A percentile compares a stretch with the other conserved stretches of the same genome.
Conservation (phyloP, 306 rosid genomes). For the Chamaecrista fasciculata region DNA sequence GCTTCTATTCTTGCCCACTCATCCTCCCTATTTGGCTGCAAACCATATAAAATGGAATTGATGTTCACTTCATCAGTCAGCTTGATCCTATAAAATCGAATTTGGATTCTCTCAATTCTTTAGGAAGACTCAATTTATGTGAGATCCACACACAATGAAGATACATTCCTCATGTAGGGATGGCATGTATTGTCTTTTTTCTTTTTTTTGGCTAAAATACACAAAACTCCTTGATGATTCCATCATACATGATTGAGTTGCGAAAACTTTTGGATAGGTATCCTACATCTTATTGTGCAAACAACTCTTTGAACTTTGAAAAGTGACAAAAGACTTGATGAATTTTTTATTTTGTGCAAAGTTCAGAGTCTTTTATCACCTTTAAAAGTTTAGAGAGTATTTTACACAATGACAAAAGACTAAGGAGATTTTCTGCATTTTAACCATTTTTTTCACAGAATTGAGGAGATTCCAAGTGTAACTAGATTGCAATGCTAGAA, state of each 20-base stretch:
- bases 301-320: too few species aligned
- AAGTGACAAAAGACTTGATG: too few species aligned
- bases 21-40: conserved; percentile 80
- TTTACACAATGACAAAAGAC: too few species aligned
- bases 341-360: too few species aligned
- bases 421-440: too few species aligned
- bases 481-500: neutral
- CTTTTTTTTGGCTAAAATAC: too few species aligned
- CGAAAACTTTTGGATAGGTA: neutral
- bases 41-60: neutral
- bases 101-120: too few species aligned
- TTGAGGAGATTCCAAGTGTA: too few species aligned
- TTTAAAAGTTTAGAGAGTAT: too few species aligned
- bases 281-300: neutral
- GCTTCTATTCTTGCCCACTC: conserved; percentile 76
- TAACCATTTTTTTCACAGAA: too few species aligned
- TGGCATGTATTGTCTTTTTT: neutral
- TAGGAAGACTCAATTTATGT: neutral
- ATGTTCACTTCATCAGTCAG: conserved; percentile 23
- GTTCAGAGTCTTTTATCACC: too few species aligned
- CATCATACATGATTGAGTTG: conserved; percentile 1
- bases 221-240: conserved; percentile 6
- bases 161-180: neutral
- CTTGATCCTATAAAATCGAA: conserved; percentile 4
- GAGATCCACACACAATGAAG: neutral